Percentiles rank a stretch among this genome's conserved stretches.
Conservation (phyloP, 108 stramenopile genomes). For the Halocafeteria seosinensis region DNA sequence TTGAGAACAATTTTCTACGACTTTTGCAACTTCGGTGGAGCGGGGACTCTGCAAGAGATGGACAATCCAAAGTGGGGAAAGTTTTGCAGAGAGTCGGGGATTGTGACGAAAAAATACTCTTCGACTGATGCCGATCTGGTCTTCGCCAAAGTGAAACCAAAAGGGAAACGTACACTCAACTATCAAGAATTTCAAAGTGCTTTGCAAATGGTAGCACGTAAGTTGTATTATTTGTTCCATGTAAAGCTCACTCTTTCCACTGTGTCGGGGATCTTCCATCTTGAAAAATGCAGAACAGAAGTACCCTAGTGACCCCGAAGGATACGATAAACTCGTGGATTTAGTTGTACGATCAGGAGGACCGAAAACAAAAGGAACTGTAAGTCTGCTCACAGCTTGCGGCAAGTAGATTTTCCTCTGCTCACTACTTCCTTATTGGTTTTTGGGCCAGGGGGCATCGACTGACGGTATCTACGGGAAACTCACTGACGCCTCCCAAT, state of each 20-base stretch:
- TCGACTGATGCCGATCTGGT: neutral
- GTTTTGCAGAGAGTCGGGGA: neutral
- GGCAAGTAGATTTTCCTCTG: too few species aligned
- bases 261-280: too few species aligned
- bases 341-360: neutral
- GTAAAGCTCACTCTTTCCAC: too few species aligned
- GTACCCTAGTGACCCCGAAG: too few species aligned
- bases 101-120: neutral
- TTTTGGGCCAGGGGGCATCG: too few species aligned
- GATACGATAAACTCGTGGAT: neutral
- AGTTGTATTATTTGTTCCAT: too few species aligned
- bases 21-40: neutral
- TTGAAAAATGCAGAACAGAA: too few species aligned
- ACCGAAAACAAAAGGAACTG: neutral
- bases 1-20: neutral
- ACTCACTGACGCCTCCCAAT: slow-evolving; percentile 11
- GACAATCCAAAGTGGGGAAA: neutral
- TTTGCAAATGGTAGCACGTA: neutral
- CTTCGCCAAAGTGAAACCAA: neutral
- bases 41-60: neutral
- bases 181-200: neutral
- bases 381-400: too few species aligned
- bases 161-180: neutral
- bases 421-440: too few species aligned
- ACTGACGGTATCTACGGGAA: slow-evolving; percentile 7